A percentile compares a stretch with the other conserved stretches of the same genome.
phyloP scores from a whole-genome alignment of 2,329 filamentous ascomycete genomes.

The Phyllosticta capitalensis region DNA sequence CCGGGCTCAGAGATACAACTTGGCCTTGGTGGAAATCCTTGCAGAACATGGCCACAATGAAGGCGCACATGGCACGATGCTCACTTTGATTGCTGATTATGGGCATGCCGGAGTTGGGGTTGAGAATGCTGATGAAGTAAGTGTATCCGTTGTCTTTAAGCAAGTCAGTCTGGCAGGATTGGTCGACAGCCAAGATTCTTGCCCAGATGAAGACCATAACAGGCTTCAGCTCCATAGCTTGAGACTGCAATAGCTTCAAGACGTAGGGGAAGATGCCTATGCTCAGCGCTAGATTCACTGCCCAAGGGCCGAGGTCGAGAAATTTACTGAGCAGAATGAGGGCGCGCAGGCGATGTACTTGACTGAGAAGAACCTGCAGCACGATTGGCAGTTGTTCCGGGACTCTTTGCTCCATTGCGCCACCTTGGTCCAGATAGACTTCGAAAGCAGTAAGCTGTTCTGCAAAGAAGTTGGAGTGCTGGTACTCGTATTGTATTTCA shows the following conservation, averaged over 20 bases:
- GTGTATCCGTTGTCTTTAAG: constrained; percentile 96
- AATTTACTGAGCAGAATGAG: constrained; percentile 89
- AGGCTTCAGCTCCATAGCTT: constrained; percentile 86
- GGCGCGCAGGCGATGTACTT: constrained; percentile 84
- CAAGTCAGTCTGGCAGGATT: constrained; percentile 84
- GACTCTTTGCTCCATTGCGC: constrained; percentile 73
- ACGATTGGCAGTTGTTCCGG: constrained; percentile 95
- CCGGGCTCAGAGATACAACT: constrained; percentile 79
- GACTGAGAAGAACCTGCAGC: constrained; percentile 87
- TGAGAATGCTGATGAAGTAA: constrained; percentile 90
- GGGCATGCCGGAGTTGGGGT: constrained; percentile 69
- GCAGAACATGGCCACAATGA: constrained; percentile 95
- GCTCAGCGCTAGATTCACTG: constrained; percentile 92
- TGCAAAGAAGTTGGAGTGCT: constrained; percentile 91
- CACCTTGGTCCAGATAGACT: constrained; percentile 78
- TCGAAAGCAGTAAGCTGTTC: constrained; percentile 97
- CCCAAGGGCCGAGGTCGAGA: constrained; percentile 92
- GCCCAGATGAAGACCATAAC: constrained; percentile 99
- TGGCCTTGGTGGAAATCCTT: constrained; percentile 89
- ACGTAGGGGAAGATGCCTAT: constrained; percentile 99
- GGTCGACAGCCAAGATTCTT: constrained; percentile 85
- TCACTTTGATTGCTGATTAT: constrained; percentile 74
- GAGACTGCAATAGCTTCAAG: constrained; percentile 91
- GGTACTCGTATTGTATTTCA: constrained; percentile 74
- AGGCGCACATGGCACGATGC: constrained; percentile 97